Conservation (phyloP, 257 asterid species). For the Phtheirospermum japonicum region DNA sequence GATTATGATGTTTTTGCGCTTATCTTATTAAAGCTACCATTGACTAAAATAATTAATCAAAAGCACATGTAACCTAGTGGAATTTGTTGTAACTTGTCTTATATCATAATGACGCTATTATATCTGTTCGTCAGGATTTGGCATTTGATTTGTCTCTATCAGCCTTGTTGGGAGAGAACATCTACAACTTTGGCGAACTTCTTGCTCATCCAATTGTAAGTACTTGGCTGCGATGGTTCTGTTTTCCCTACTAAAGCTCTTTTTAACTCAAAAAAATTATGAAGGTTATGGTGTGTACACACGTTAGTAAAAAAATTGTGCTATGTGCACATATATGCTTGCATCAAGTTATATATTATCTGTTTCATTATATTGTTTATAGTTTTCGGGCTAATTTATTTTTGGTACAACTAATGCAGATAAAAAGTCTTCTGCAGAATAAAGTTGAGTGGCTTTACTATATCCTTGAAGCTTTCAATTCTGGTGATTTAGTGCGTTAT, state of each 20-base stretch:
- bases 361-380: neutral
- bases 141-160: too few relatives aligned
- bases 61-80: neutral
- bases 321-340: neutral
- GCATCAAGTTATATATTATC: neutral
- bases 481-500: slow-evolving; percentile 83
- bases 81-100: neutral
- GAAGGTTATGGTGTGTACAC: slow-evolving; percentile 3
- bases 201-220: slow-evolving; percentile 98
- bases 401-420: slow-evolving; percentile 39
- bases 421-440: slow-evolving; percentile 79
- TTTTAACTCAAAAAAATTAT: neutral
- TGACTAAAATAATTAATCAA: neutral
- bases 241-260: slow-evolving; percentile 14
- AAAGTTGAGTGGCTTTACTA: slow-evolving; percentile 91
- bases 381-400: slow-evolving; percentile 13
- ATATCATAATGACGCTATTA: slow-evolving; percentile 1
- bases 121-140: slow-evolving; percentile 57
- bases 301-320: neutral
- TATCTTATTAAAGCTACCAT: slow-evolving; percentile 14
- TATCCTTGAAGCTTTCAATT: slow-evolving; percentile 85
- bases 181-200: slow-evolving; percentile 91
- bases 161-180: slow-evolving; percentile 87
- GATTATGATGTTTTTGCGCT: neutral
- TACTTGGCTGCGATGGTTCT: slow-evolving; percentile 18